These are phyloP conservation scores for Moringa oleifera DNA, from an alignment of 345 rosid genomes.

Conservation along the genomic window DNA sequence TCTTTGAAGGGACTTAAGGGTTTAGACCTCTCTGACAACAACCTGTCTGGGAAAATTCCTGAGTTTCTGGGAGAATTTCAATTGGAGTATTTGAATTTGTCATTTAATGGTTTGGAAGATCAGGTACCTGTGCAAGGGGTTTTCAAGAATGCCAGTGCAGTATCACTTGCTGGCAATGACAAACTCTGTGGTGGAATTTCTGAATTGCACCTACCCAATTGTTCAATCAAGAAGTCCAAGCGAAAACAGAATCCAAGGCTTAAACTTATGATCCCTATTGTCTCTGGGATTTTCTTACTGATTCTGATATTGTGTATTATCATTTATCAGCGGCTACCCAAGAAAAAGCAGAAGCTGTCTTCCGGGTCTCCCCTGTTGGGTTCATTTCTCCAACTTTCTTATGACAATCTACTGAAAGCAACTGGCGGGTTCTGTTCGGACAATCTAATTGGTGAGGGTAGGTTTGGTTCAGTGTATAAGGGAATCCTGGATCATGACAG, in stretches of 20 bases:
- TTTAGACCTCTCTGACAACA: slow-evolving; percentile 20
- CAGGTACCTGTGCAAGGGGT: slow-evolving; percentile 17
- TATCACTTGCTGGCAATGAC: slow-evolving; percentile 13
- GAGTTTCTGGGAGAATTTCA: slow-evolving; percentile 2
- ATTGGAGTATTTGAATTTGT: slow-evolving; percentile 13
- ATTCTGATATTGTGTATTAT: neutral
- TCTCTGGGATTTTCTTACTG: neutral
- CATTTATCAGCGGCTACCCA: neutral
- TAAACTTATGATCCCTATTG: neutral
- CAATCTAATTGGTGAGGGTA: slow-evolving; percentile 24
- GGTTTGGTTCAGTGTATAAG: slow-evolving; percentile 26
- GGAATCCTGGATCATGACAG: slow-evolving; percentile 8
- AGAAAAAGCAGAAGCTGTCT: neutral
- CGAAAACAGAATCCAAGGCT: neutral
- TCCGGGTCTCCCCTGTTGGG: neutral
- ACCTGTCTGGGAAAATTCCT: slow-evolving; percentile 20
- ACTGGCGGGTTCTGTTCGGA: slow-evolving; percentile 16
- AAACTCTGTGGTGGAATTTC: slow-evolving; percentile 18
- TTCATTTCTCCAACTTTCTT: slow-evolving; percentile 9
- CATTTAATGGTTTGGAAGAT: slow-evolving; percentile 18
- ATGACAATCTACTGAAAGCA: slow-evolving; percentile 7
- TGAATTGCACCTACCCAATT: slow-evolving; percentile 2
- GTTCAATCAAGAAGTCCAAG: slow-evolving; percentile 2
- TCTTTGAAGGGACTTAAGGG: slow-evolving; percentile 16
- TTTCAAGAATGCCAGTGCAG: slow-evolving; percentile 12